Base-by-base conservation (phyloP, 108 stramenopile genomes). In the Craspedostauros australis region DNA sequence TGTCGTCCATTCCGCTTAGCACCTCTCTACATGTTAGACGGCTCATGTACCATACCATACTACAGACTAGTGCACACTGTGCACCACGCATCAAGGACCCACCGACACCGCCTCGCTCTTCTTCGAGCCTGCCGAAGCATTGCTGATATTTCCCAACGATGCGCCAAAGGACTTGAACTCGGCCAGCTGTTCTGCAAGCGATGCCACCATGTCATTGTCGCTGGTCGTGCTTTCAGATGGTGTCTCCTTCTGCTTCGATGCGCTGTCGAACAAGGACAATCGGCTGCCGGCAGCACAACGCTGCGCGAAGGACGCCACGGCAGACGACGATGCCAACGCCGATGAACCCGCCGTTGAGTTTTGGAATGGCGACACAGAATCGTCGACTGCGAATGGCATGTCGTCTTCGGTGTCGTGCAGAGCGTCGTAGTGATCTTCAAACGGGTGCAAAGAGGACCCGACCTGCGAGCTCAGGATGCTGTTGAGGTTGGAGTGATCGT, bases 341-440 rank as follows among this genome's bases (percentile, higher is more conserved):
- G 40, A 8, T 39, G 32, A 31, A 22, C 5, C 6, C 1, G 56
- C 41, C 8, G 40, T n/a, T 15, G 43, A 27, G 9, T 7, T 26
- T 27, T 8, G 18, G 5, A 20, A 33, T 46, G 26, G 21, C 43
- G 47, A 29, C 11, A 33, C 37, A 5, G 26, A 38, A 3, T n/a
- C n/a, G 1, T 79, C 72, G 6, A 79, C 77, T 7, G 77, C 77
- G 67, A 79, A 79, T 7, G 77, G 77, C 72, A 79, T 79, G 37
- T 79, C 77, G 29, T 79, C 65, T 6, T n/a, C n/a, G n/a, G n/a
- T n/a, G n/a, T n/a, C n/a, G n/a, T n/a, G n/a, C n/a, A n/a, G n/a
- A n/a, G 45, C 52, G 4, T 62, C 60, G 31, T 55, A 60, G 2
- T 15, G 37, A 44, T 6, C 16, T 20, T 47, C 39, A 55, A 1